Conservation (phyloP, 2,329 filamentous ascomycete species). For the Ceratocystis diversiconidia region DNA sequence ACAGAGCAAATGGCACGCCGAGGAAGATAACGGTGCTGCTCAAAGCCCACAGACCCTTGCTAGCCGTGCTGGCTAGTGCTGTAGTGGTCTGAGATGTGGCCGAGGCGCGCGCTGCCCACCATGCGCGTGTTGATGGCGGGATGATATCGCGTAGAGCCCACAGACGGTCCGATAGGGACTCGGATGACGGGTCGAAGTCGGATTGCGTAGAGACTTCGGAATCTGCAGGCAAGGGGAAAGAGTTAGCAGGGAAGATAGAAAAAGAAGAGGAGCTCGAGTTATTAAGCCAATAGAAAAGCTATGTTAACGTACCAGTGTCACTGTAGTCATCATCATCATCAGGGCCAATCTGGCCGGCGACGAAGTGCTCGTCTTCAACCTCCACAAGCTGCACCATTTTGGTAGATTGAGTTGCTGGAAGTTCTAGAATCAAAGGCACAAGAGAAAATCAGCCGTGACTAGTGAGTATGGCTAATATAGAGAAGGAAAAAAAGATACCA, state of each 20-base stretch:
- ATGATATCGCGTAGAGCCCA: conserved; percentile 63
- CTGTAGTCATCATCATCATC: conserved; percentile 85
- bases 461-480: background rate
- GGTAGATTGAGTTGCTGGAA: conserved; percentile 18
- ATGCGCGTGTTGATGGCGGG: conserved; percentile 55
- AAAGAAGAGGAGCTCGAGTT: too few relatives aligned
- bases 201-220: conserved; percentile 75
- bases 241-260: background rate
- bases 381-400: conserved; percentile 94
- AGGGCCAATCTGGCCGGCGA: conserved; percentile 50
- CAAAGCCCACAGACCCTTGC: conserved; percentile 81
- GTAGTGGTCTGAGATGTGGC: conserved; percentile 38
- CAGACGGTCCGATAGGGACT: conserved; percentile 53
- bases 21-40: conserved; percentile 79
- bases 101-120: conserved; percentile 46
- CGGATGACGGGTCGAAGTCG: conserved; percentile 46
- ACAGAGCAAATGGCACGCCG: conserved; percentile 84
- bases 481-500: background rate
- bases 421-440: background rate
- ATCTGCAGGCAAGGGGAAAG: conserved; percentile 34
- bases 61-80: conserved; percentile 53
- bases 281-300: background rate
- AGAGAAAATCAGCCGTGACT: background rate
- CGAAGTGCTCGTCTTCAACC: conserved; percentile 92
- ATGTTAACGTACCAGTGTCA: conserved; percentile 60